A percentile compares a stretch with the other conserved stretches of the same genome.
Conservation (phyloP, 202 grass and related monocot species). For the Setaria italica region DNA sequence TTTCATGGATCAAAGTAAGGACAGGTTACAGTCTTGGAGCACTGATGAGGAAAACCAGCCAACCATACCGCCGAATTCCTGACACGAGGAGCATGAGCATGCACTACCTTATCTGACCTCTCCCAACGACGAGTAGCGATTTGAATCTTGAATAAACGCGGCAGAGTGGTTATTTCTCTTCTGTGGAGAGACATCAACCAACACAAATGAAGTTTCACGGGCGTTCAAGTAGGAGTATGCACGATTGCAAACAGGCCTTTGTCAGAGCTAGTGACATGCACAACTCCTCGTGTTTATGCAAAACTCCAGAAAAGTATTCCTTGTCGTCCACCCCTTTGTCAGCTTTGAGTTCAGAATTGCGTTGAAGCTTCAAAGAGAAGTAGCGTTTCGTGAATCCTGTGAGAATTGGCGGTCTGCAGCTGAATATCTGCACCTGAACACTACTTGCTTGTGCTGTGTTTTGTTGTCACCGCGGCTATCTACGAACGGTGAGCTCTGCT, state of each 20-base stretch:
- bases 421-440: background rate
- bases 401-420: background rate
- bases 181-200: background rate
- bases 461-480: background rate
- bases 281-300: conserved; percentile 42
- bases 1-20: background rate
- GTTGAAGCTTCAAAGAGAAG: too few species aligned
- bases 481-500: background rate
- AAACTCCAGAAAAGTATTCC: conserved; percentile 31
- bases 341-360: conserved; percentile 33
- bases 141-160: background rate
- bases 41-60: background rate
- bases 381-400: background rate
- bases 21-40: background rate
- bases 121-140: background rate
- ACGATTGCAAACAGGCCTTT: background rate
- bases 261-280: background rate
- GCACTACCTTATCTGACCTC: background rate
- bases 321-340: conserved; percentile 51
- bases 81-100: background rate
- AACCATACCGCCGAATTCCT: background rate
- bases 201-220: background rate
- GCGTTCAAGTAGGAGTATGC: background rate
- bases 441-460: background rate
- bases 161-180: background rate